Evolutionary conservation across 2,329 filamentous ascomycete species (phyloP).

Genomic region (Didymellaceae sp.): DNA sequence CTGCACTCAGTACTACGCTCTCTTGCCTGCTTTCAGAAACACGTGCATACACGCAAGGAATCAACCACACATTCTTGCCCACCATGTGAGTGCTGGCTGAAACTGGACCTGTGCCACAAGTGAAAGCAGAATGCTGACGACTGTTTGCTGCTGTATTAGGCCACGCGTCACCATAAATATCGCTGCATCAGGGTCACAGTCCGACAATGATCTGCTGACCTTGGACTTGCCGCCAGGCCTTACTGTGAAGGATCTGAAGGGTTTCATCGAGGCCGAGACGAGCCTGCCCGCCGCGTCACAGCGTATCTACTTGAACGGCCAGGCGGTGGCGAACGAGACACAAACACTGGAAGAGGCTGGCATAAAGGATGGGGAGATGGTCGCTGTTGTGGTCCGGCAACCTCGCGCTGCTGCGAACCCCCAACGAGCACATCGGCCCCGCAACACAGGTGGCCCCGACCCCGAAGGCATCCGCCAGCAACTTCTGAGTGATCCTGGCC

Average conservation of each 20-base stretch:
- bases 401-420: constrained; percentile 22
- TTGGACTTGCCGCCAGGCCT: constrained; percentile 84
- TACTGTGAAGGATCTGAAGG: constrained; percentile 84
- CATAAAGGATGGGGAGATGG: constrained; percentile 88
- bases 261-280: constrained; percentile 84
- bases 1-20: constrained; percentile 40
- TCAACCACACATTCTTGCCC: constrained; percentile 26
- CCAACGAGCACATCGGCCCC: constrained; percentile 37
- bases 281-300: constrained; percentile 74
- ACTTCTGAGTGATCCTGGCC: constrained; percentile 76
- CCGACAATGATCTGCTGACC: constrained; percentile 76
- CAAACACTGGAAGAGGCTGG: constrained; percentile 83
- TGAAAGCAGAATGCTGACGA: constrained; percentile 38
- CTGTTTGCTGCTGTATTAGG: constrained; percentile 59
- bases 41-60: constrained; percentile 38
- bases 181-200: constrained; percentile 71
- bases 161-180: constrained; percentile 83
- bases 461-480: constrained; percentile 85
- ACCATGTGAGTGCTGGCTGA: constrained; percentile 46
- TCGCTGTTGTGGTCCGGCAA: constrained; percentile 76
- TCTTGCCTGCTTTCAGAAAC: constrained; percentile 41
- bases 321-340: constrained; percentile 75
- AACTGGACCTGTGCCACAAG: constrained; percentile 45
- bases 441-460: constrained; percentile 46
- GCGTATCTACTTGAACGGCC: constrained; percentile 89